Base-by-base conservation (phyloP, 768 basidiomycete species). In the Russula sp. region DNA sequence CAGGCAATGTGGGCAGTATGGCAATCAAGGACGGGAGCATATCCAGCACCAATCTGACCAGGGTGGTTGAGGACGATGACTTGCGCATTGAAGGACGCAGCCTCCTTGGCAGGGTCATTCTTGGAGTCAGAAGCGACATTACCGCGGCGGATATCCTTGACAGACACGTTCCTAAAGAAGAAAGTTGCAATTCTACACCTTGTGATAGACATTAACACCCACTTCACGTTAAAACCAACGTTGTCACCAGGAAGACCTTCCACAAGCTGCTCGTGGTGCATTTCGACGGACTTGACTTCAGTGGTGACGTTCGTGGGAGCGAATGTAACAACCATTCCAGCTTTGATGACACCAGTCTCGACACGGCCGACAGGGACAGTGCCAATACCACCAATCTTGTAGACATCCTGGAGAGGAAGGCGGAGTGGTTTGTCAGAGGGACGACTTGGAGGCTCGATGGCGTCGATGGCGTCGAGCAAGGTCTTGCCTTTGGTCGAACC, bases 321-420 rank as follows among this genome's bases (percentile, higher is more conserved):
- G 76, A 98, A 99, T 76, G 81, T 87, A 78, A 97, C 97, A 73
- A 99, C 83, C 96, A 98, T 99, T 78, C 96, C 96, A 73, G 95
- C 92, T 85, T 97, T 97, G 87, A 99, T 98, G 79, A 93, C 76
- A 89, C 97, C 97, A 75, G 97, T 99, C 85, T 99, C 97, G 72
- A 99, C 97, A 92, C 97, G 97, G 78, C 97, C 97, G 81, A 99
- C 97, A 77, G 97, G 97, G 75, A 99, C 97, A 73, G 97, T 99
- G 71, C 97, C 97, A 71, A 99, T 99, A 93, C 97, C 97, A 81
- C 97, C 97, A 74, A 99, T 99, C 86, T 99, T 99, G 93, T 99
- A 98, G 75, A 99, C 97, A 86, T 99, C 97, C 87, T 99, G 96
- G 78, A 97, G 94, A 73, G 96, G 94, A 71, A 99, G 95, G 81